Evolutionary conservation across 2,329 filamentous ascomycete genomes (phyloP).

Genomic region (Colletotrichum gloeosporioides): DNA sequence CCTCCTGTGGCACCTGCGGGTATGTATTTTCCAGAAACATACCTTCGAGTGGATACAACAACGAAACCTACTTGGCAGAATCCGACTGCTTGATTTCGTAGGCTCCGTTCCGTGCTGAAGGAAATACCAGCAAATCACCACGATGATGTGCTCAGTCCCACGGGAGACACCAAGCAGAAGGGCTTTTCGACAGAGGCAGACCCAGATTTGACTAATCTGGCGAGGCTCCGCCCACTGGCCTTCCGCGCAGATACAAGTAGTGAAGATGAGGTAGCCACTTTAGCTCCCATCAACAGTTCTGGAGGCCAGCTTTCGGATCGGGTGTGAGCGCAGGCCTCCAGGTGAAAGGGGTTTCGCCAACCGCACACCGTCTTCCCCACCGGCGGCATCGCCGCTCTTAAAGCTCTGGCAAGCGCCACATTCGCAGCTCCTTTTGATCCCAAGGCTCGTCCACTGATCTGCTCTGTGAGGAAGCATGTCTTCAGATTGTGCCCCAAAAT

Average conservation of each 20-base stretch:
- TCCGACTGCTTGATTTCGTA: not conserved
- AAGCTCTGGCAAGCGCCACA: not conserved
- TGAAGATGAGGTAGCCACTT: not conserved
- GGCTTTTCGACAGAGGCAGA: not conserved
- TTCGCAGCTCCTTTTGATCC: not conserved
- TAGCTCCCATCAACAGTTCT: not conserved
- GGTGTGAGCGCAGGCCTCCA: not conserved
- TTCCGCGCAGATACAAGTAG: not conserved
- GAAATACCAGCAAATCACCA: not conserved
- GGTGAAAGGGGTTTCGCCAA: not conserved
- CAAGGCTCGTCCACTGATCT: not conserved
- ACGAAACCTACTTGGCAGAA: not conserved
- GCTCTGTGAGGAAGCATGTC: not conserved
- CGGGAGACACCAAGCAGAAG: not conserved
- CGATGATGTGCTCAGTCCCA: not conserved
- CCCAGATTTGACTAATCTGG: not conserved
- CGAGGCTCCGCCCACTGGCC: too few species aligned
- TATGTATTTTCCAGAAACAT: not conserved
- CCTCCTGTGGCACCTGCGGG: not conserved
- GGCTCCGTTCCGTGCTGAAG: not conserved
- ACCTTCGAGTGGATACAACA: not conserved
- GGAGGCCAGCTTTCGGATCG: not conserved
- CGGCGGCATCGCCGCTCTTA: not conserved
- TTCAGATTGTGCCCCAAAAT: not conserved
- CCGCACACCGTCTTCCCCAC: not conserved